Evolutionary conservation across 2,329 filamentous ascomycete genomes (phyloP), one percentile per base, ranked within the genome.

Genomic region (Neopestalotiopsis clavispora): DNA sequence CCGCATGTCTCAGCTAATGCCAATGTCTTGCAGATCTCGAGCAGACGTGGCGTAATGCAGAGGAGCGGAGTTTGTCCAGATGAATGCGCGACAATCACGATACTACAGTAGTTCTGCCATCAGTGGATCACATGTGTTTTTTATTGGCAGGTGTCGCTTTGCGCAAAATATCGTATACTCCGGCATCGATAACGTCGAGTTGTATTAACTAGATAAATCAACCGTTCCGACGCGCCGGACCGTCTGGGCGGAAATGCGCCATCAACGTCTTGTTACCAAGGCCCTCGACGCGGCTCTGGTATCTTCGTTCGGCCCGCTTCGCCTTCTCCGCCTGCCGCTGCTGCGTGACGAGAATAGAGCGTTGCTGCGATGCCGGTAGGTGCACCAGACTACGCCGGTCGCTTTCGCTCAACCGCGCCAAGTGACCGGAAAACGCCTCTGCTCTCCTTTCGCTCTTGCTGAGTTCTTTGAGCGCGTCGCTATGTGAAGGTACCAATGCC

Each of bases 271-370:
- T 72, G 17, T 77, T 77, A 1, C 72, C 71, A 32, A 72, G 69
- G 40, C 70, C 67, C 60, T 75, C 71, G 45, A 75, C 49, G 23
- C 75, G 69, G 45, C 71, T 71, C 63, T 67, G 67, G 32, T 70
- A 70, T 59, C 72, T 72, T n/a, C 66, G 66, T 34, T 72, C 72
- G 1, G 68, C 68, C 40, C 70, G 65, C 30, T 66, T 66, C 20
- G 72, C 77, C 69, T 74, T 75, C 28, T 76, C 73, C 62, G 72
- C 65, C 71, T 78, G 76, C 68, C 74, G 75, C 62, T 77, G 72
- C 61, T 75, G 75, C 52, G 72, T 73, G 38, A 72, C 57, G 17
- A 80, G 68, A 4, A 77, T 52, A 3, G 75, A 71, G 2, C 76
- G 71, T 70, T 79, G 77, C 68, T 79, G 72, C 9, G 76, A 69